Evolutionary conservation across 345 rosid genomes (phyloP).

Genomic region (Psidium guajava): DNA sequence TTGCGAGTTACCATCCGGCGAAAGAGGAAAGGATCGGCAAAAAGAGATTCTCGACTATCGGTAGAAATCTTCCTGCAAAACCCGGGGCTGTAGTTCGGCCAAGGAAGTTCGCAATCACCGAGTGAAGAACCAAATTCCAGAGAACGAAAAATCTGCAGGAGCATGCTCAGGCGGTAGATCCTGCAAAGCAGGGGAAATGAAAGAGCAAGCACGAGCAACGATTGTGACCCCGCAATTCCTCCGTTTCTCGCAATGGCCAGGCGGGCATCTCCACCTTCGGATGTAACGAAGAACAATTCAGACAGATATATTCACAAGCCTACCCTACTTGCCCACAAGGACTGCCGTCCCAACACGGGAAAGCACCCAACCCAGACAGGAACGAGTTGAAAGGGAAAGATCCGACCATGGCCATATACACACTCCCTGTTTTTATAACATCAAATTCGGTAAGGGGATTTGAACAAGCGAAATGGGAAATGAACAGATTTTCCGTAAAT

Average conservation of each 20-base stretch:
- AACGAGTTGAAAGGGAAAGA: constrained; percentile 98
- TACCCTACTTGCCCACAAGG: constrained; percentile 65
- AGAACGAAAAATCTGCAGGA: constrained; percentile 30
- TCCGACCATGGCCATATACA: constrained; percentile 90
- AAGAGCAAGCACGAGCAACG: neutral
- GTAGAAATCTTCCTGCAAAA: neutral
- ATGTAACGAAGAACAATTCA: neutral
- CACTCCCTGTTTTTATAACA: constrained; percentile 28
- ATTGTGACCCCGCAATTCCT: no score
- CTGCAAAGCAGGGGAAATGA: constrained; percentile 2
- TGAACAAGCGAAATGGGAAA: neutral
- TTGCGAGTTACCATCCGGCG: neutral
- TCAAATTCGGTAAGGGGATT: neutral
- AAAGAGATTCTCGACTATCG: neutral
- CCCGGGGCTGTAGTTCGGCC: constrained; percentile 16
- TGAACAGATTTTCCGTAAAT: neutral
- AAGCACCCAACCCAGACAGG: constrained; percentile 83
- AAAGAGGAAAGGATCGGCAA: neutral
- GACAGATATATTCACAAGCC: neutral
- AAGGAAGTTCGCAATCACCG: constrained; percentile 38
- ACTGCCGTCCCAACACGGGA: constrained; percentile 89
- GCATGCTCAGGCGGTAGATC: constrained; percentile 36
- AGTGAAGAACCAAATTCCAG: constrained; percentile 41
- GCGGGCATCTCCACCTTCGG: neutral
- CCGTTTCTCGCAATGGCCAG: neutral